Conservation (phyloP, 139 green algal genomes). For the Chlamydomonas applanata region DNA sequence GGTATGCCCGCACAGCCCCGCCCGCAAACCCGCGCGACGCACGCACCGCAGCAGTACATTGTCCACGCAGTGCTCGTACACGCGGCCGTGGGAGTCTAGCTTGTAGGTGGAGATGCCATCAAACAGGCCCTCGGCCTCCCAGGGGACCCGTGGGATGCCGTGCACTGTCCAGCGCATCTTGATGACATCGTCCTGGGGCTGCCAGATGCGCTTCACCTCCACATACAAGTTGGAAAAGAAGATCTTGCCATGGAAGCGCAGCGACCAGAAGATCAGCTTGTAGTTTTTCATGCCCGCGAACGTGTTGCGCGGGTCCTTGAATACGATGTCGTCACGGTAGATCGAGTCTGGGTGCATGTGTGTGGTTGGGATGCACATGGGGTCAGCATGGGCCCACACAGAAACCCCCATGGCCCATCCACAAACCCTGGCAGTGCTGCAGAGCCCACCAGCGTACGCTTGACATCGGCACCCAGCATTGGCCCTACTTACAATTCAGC, state of each 20-base stretch:
- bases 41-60: conserved; percentile 73
- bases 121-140: conserved; percentile 83
- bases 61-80: conserved; percentile 84
- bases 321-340: conserved; percentile 90
- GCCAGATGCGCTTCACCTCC: conserved; percentile 89
- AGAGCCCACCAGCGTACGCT: neutral
- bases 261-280: conserved; percentile 86
- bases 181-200: conserved; percentile 81
- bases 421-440: neutral
- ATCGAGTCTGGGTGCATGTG: conserved; percentile 64
- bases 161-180: conserved; percentile 86
- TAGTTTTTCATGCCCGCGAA: conserved; percentile 90
- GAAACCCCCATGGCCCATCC: neutral
- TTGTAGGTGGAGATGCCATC: conserved; percentile 93
- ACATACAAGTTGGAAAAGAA: conserved; percentile 88
- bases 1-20: neutral
- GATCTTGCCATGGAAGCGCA: conserved; percentile 85
- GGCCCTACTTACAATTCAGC: conserved; percentile 72
- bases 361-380: neutral
- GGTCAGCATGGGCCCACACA: neutral
- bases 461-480: neutral
- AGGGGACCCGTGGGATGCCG: conserved; percentile 81
- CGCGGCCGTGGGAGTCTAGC: conserved; percentile 64
- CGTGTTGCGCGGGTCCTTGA: conserved; percentile 79
- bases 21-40: neutral